These are phyloP conservation scores for Cladorrhinum sp. DNA, from an alignment of 2,329 filamentous ascomycete species.

Conservation along the genomic window DNA sequence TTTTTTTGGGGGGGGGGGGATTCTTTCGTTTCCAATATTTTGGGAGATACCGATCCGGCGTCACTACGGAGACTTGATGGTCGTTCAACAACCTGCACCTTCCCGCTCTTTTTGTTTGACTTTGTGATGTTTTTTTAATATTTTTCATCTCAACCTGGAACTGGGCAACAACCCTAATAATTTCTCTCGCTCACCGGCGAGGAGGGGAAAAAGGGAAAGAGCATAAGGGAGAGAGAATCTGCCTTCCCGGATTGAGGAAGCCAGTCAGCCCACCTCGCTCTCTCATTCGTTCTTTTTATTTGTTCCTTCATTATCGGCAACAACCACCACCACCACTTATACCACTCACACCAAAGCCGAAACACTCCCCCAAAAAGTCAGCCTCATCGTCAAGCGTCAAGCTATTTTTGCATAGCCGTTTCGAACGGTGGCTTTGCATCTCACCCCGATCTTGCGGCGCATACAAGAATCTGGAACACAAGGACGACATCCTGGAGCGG, in stretches of 20 bases:
- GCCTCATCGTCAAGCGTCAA: neutral
- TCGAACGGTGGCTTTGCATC: neutral
- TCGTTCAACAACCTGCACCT: neutral
- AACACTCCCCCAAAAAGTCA: neutral
- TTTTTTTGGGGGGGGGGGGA: neutral
- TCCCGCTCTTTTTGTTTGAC: neutral
- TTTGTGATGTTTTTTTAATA: neutral
- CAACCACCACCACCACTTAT: neutral
- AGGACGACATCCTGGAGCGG: neutral
- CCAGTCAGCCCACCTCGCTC: neutral
- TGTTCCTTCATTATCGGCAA: neutral
- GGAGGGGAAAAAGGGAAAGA: neutral
- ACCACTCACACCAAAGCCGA: too few relatives aligned
- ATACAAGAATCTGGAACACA: neutral
- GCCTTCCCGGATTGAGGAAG: neutral
- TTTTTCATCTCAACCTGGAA: neutral
- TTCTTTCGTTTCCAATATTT: neutral
- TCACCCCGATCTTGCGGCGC: neutral
- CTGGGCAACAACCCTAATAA: neutral
- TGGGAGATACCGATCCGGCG: neutral
- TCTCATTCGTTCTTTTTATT: neutral
- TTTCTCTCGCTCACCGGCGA: neutral
- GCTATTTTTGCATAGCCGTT: neutral
- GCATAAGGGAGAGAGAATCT: neutral
- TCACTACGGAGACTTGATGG: neutral